Percentiles rank a stretch among this genome's conserved stretches.
Evolutionary conservation across 495 filamentous ascomycete genomes (phyloP).

Genomic region (Xylaria sp.): DNA sequence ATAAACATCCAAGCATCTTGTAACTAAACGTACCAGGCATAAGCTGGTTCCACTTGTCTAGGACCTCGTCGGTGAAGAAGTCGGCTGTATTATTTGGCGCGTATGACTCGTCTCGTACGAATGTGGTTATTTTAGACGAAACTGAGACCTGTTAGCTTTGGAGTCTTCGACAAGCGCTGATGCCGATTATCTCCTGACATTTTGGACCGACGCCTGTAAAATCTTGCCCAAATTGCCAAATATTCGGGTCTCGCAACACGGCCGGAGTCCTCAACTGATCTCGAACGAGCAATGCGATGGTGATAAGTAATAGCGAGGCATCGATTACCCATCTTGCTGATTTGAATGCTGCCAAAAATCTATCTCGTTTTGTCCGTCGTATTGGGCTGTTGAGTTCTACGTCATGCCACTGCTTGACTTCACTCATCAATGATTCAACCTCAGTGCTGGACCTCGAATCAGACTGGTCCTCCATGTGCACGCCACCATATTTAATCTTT

Average conservation of each 20-base stretch:
- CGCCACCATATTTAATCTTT: slow-evolving; percentile 40
- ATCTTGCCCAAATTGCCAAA: slow-evolving; percentile 50
- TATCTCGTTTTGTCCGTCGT: slow-evolving; percentile 28
- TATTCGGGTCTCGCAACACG: slow-evolving; percentile 34
- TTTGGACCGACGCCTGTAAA: slow-evolving; percentile 49
- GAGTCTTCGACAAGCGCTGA: background rate
- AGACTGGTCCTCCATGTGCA: slow-evolving; percentile 42
- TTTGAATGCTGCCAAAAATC: slow-evolving; percentile 29
- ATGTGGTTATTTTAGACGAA: slow-evolving; percentile 50
- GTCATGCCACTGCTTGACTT: slow-evolving; percentile 47
- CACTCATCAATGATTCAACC: slow-evolving; percentile 49
- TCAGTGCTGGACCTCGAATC: slow-evolving; percentile 50
- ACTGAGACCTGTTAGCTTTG: slow-evolving; percentile 29
- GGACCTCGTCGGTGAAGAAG: slow-evolving; percentile 51
- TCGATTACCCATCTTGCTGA: slow-evolving; percentile 47
- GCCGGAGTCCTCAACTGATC: slow-evolving; percentile 38
- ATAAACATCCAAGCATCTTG: background rate
- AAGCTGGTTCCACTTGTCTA: slow-evolving; percentile 52
- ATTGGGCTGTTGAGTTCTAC: slow-evolving; percentile 35
- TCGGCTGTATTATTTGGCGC: slow-evolving; percentile 55
- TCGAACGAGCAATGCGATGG: slow-evolving; percentile 42
- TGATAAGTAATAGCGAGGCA: slow-evolving; percentile 43
- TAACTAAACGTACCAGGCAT: slow-evolving; percentile 46
- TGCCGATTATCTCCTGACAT: slow-evolving; percentile 27
- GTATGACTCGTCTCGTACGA: slow-evolving; percentile 51